Conservation (phyloP, 257 asterid genomes). For the Anisodus acutangulus region DNA sequence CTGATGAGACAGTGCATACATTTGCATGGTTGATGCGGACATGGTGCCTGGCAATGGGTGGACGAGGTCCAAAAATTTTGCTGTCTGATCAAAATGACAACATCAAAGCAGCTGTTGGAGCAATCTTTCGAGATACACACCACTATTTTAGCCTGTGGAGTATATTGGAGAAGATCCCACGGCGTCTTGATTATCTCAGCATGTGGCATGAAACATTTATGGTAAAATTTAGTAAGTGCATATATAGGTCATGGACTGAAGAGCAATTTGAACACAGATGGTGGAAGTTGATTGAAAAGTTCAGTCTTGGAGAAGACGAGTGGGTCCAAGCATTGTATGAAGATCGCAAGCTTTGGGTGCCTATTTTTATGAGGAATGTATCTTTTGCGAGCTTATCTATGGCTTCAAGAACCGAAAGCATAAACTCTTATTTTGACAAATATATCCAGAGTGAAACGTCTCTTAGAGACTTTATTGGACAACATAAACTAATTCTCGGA, state of each 20-base stretch:
- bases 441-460: conserved; percentile 69
- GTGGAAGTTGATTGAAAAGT: conserved; percentile 79
- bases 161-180: conserved; percentile 68
- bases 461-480: conserved; percentile 62
- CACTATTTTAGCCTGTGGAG: conserved; percentile 71
- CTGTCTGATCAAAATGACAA: conserved; percentile 73
- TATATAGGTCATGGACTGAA: conserved; percentile 67
- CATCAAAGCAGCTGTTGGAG: conserved; percentile 65
- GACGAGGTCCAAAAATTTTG: conserved; percentile 64
- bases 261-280: conserved; percentile 79
- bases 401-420: conserved; percentile 72
- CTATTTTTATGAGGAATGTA: conserved; percentile 64
- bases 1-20: conserved; percentile 75
- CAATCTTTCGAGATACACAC: conserved; percentile 59
- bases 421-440: conserved; percentile 68
- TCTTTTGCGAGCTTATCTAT: conserved; percentile 74
- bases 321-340: conserved; percentile 72
- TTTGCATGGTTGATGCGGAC: conserved; percentile 83
- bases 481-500: conserved; percentile 62
- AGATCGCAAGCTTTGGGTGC: conserved; percentile 83
- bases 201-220: conserved; percentile 71
- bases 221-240: conserved; percentile 70
- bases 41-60: conserved; percentile 89
- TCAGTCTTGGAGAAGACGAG: conserved; percentile 71
- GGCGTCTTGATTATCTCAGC: conserved; percentile 66